Base-by-base conservation (phyloP, 2,329 filamentous ascomycete genomes). In the Monosporascus sp. region DNA sequence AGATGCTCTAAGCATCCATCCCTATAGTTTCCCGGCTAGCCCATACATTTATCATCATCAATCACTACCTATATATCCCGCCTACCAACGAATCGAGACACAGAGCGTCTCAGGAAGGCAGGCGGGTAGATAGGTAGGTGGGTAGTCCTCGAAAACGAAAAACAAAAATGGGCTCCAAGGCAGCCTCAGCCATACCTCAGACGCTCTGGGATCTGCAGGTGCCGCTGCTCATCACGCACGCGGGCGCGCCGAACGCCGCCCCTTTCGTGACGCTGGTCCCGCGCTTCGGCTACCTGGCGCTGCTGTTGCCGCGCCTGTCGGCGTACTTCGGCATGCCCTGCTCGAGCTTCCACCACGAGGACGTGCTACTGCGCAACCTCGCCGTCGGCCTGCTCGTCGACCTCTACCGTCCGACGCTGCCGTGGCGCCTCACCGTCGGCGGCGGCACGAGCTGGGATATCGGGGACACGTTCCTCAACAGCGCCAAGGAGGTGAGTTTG, bases 391-490 rank as follows among this genome's bases (percentile, higher is more conserved):
- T 69, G 50, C 61, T 84, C 31, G 70, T 78, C 49, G 81, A 84
- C 60, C 71, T 84, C 25, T 84, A 84, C 65, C 76, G 73, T 59
- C 80, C 80, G 0, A 52, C 62, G 17, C 64, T 81, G 49, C 81
- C 81, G 1, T 84, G 81, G 80, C 72, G 72, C 14, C 68, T 84
- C 47, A 74, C 74, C 17, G 80, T 83, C 25, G 70, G 71, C 51
- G 79, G 82, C 53, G 81, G 80, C 18, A 63, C 75, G 34, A 76
- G 75, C 48, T 84, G 81, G 81, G 81, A 84, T 59, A 82, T 83
- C 48, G 75, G 71, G 42, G 81, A 84, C 64, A 84, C 82, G 0
- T 86, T 85, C 59, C 74, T 85, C 52, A 86, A 86, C 66, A 78
- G 78, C 52, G 81, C 80, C 56, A 86, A 86, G 66, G 83, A 86